phyloP scores from a whole-genome alignment of 352 stramenopile species.

The Phytophthora cryptogea region DNA sequence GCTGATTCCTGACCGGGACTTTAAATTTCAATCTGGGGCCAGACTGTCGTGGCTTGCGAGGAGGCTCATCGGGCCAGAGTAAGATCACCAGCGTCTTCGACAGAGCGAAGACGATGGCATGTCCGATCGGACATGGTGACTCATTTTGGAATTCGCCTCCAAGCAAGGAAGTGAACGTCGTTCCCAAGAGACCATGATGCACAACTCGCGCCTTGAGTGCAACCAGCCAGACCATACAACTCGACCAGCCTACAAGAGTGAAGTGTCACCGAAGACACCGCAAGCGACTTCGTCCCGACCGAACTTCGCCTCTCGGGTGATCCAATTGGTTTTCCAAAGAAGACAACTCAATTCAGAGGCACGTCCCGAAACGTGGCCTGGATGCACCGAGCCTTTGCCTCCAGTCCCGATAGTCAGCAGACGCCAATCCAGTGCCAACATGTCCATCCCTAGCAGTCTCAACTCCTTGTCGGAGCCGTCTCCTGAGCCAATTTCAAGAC shows the following conservation, averaged over 20 bases:
- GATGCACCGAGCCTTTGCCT: slow-evolving; percentile 5
- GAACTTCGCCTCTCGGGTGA: slow-evolving; percentile 21
- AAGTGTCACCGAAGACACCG: background rate
- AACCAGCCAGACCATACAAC: background rate
- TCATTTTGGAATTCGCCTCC: background rate
- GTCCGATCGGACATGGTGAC: background rate
- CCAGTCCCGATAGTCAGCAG: background rate
- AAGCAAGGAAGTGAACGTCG: background rate
- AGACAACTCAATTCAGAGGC: background rate
- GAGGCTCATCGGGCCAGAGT: background rate
- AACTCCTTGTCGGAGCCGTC: background rate
- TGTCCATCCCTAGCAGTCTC: slow-evolving; percentile 9
- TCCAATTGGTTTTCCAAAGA: slow-evolving; percentile 19
- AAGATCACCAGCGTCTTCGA: slow-evolving; percentile 7
- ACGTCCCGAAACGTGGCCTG: slow-evolving; percentile 26
- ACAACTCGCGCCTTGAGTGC: background rate
- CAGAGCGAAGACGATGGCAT: background rate
- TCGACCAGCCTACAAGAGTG: background rate
- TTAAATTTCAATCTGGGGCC: slow-evolving; percentile 1
- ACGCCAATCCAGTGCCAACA: slow-evolving; percentile 13
- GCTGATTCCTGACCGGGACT: background rate
- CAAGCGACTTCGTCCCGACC: background rate
- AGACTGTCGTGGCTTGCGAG: slow-evolving; percentile 2
- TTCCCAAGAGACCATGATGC: background rate
- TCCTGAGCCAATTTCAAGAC: background rate